These are phyloP conservation scores for Rhodomyrtus psidioides DNA, from an alignment of 441 rosid genomes.

Conservation along the genomic window DNA sequence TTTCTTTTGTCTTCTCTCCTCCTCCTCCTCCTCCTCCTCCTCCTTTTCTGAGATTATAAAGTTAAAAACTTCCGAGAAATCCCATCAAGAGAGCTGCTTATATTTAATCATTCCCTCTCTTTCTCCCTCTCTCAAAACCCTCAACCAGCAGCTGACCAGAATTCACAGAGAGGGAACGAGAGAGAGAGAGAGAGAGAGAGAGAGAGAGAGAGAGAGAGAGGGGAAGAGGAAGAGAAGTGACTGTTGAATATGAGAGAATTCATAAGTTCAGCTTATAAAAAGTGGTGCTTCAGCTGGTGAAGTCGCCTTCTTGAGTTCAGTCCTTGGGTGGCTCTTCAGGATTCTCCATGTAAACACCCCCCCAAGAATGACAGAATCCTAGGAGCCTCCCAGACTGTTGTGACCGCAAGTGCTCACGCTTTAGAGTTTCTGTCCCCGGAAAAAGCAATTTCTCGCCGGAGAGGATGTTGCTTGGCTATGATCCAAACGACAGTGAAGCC, in stretches of 20 bases:
- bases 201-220: background rate
- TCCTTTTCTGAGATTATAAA: background rate
- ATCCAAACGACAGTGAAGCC: slow-evolving; percentile 60
- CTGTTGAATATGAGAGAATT: background rate
- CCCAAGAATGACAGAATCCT: background rate
- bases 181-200: background rate
- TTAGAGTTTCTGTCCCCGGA: background rate
- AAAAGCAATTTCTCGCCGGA: background rate
- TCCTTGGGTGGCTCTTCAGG: background rate
- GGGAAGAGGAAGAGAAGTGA: background rate
- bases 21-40: background rate
- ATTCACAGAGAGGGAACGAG: background rate
- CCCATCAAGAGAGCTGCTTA: background rate
- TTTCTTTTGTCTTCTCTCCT: background rate
- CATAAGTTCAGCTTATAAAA: slow-evolving; percentile 9
- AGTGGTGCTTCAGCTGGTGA: background rate
- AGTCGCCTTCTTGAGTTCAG: background rate
- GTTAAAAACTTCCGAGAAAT: background rate
- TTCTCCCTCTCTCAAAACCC: background rate
- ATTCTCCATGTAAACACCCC: background rate
- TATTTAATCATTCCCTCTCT: background rate
- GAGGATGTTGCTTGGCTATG: slow-evolving; percentile 52
- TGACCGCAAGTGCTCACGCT: background rate
- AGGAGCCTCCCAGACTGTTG: background rate
- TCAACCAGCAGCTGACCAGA: background rate